Percentiles rank a stretch among this genome's conserved stretches.
Conservation (phyloP, 768 basidiomycete genomes). For the Russula abietina region DNA sequence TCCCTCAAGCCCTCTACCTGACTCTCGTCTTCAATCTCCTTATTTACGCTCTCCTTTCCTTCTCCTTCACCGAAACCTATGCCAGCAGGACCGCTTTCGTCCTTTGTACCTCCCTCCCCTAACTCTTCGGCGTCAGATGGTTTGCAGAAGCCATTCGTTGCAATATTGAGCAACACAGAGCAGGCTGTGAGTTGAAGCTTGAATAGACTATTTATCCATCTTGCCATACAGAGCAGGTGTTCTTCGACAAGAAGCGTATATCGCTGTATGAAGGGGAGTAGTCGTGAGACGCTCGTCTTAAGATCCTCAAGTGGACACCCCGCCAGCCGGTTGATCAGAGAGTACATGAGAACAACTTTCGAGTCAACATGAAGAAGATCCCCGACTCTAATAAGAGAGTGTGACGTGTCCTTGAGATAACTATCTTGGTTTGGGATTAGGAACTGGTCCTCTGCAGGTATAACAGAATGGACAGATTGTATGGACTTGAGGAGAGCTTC, state of each 20-base stretch:
- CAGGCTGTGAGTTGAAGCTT: constrained; percentile 79
- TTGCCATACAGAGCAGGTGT: constrained; percentile 49
- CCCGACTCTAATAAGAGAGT: constrained; percentile 41
- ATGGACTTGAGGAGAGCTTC: constrained; percentile 58
- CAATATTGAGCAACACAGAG: constrained; percentile 64
- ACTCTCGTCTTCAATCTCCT: constrained; percentile 92
- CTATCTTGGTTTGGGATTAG: constrained; percentile 38
- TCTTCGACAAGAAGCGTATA: constrained; percentile 54
- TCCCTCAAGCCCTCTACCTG: constrained; percentile 91
- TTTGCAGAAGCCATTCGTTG: constrained; percentile 87
- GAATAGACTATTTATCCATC: constrained; percentile 73
- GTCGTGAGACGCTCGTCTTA: constrained; percentile 36
- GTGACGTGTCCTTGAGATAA: constrained; percentile 47
- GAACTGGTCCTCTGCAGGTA: constrained; percentile 30
- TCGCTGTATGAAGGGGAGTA: constrained; percentile 69
- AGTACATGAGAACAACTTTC: constrained; percentile 39
- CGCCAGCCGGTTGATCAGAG: constrained; percentile 38
- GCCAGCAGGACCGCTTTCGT: constrained; percentile 51
- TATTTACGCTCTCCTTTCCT: constrained; percentile 82
- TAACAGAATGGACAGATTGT: constrained; percentile 50
- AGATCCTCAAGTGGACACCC: constrained; percentile 32
- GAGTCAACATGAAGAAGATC: constrained; percentile 43
- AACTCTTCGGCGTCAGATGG: constrained; percentile 67
- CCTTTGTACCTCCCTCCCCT: constrained; percentile 42
- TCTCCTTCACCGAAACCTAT: constrained; percentile 85